Percentiles rank a stretch among this genome's conserved stretches.
phyloP scores from a whole-genome alignment of 768 basidiomycete species.

The Austroboletus festivus region DNA sequence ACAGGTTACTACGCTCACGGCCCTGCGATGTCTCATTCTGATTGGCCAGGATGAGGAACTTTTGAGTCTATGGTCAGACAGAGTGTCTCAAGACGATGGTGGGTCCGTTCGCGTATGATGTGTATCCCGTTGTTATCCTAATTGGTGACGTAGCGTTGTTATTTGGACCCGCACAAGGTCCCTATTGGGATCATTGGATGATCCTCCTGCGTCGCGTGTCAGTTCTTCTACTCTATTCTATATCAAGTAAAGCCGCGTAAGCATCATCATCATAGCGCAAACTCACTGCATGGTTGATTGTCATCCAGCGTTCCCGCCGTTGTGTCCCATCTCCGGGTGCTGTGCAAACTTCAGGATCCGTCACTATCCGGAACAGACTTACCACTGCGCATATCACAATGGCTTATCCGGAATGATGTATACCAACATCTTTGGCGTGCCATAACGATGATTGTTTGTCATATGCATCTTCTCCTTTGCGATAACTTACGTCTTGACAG shows the following conservation, averaged over 20 bases:
- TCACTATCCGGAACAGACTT: conserved; percentile 32
- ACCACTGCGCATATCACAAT: conserved; percentile 37
- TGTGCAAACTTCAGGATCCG: conserved; percentile 45
- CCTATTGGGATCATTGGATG: conserved; percentile 52
- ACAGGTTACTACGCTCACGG: conserved; percentile 52
- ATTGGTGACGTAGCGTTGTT: conserved; percentile 37
- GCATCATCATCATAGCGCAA: conserved; percentile 24
- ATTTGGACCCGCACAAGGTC: conserved; percentile 37
- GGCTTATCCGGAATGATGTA: conserved; percentile 46
- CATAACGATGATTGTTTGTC: conserved; percentile 45
- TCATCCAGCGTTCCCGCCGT: conserved; percentile 47
- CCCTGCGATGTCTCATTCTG: conserved; percentile 63
- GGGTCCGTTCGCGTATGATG: background rate
- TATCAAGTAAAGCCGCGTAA: conserved; percentile 50
- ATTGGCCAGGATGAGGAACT: conserved; percentile 42
- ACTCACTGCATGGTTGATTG: background rate
- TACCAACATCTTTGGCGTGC: conserved; percentile 33
- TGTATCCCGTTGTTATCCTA: conserved; percentile 4
- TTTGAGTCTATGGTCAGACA: conserved; percentile 33
- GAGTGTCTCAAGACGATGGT: conserved; percentile 21
- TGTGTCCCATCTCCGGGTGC: conserved; percentile 45
- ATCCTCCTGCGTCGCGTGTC: conserved; percentile 51
- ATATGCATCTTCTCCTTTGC: background rate
- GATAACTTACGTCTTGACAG: conserved; percentile 33
- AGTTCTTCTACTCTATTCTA: conserved; percentile 49